A percentile compares a stretch with the other conserved stretches of the same genome.
Evolutionary conservation across 352 stramenopile species (phyloP).

Genomic region (Pythium coloratum): DNA sequence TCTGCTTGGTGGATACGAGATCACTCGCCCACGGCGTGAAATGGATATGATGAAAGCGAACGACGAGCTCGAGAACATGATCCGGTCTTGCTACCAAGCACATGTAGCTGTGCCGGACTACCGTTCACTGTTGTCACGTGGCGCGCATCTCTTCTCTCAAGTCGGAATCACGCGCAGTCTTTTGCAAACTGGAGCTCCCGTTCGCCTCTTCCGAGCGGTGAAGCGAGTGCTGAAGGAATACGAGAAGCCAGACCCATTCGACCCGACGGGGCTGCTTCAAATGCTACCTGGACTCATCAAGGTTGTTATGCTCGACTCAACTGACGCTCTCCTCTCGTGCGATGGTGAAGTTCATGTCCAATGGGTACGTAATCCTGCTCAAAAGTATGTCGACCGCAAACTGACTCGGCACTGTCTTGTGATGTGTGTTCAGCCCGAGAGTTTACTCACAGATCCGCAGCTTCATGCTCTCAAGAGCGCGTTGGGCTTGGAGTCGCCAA

Average conservation of each 20-base stretch:
- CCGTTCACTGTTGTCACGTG: constrained; percentile 35
- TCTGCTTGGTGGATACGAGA: constrained; percentile 24
- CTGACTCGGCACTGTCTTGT: not conserved
- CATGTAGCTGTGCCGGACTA: constrained; percentile 43
- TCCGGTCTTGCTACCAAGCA: constrained; percentile 41
- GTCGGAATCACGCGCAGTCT: constrained; percentile 42
- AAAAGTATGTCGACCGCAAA: no score
- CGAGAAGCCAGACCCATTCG: constrained; percentile 21
- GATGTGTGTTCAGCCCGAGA: not conserved
- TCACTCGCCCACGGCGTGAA: not conserved
- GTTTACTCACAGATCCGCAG: not conserved
- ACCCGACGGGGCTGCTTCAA: not conserved
- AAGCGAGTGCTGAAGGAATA: constrained; percentile 40
- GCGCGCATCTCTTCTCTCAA: constrained; percentile 43
- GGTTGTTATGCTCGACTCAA: constrained; percentile 2
- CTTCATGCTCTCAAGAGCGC: not conserved
- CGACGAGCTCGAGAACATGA: constrained; percentile 25
- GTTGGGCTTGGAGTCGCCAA: constrained; percentile 23
- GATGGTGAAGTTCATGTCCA: not conserved
- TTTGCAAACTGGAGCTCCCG: constrained; percentile 31
- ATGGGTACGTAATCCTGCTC: not conserved
- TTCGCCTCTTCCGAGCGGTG: constrained; percentile 34
- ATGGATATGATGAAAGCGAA: not conserved
- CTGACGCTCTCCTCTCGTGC: not conserved
- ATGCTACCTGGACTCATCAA: not conserved